Evolutionary conservation across 257 asterid genomes (phyloP), one percentile per base, ranked within the genome.

Genomic region (Datura wrightii): DNA sequence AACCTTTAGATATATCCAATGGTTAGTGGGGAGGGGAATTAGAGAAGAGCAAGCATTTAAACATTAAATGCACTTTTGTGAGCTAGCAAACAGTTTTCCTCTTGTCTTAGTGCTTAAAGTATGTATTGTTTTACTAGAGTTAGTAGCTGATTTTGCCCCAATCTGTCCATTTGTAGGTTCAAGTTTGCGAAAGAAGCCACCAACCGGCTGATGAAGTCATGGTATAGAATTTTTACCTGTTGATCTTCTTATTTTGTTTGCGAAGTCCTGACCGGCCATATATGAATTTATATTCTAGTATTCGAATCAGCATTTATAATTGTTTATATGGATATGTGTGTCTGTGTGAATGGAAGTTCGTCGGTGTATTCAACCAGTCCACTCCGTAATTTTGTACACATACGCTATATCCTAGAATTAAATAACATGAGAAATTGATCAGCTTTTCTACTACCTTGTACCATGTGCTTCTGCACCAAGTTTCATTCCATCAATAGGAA

Each of bases 201-300:
- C 98, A 94, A 84, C 98, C 98, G 1, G 96, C 96, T 58, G 98
- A 97, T 86, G 98, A 90, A 88, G 87, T 95, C 88, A 95, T 89
- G 93, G 99, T 96, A 88, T 65, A 81, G 13, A 85, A 65, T 34
- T 11, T 11, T 7, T 18, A 6, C 58, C 66, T 52, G 34, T 52
- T 76, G 63, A 76, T 76, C 63, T 24, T 50, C 81, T 48, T 13
- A 37, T 79, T 41, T 42, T 67, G 39, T 36, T 11, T 74, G 14
- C 41, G 3, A 48, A 74, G 39, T 74, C 60, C 60, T 48, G 60
- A 48, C 48, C 5, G 41, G 59, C 44, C 19, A 69, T 66, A 36
- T 39, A 67, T 8, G 8, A 36, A 65, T 39, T 37, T 48, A 48
- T 48, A 24, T 19, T 48, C 37, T 41, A 5, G 81, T 48, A 11